Base-by-base conservation (phyloP, 148 eudicot genomes). In the Silene conica region DNA sequence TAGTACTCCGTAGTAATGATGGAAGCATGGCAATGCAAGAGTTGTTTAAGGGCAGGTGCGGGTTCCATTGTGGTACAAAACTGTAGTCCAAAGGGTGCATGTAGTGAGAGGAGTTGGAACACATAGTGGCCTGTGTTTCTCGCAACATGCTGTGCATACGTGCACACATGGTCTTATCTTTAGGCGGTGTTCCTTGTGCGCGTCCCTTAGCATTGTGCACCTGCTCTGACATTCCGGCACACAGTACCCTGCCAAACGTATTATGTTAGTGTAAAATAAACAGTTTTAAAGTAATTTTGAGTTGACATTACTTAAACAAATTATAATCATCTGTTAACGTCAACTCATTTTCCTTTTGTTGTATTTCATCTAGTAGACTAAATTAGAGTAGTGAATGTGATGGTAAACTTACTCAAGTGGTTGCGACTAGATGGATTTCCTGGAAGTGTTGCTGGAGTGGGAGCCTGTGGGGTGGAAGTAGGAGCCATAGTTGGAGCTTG, bases 351-450 rank as follows among this genome's bases (percentile, higher is more conserved):
- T 28, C 31, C 1, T 28, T 34, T 34, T 34, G 41, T 0, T 34
- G 41, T 3, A 34, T 34, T 34, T 34, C 41, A 6, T 2, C 41
- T 34, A 34, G 5, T 3, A 34, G 41, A 34, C 6, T 48, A 48
- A 9, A 48, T 5, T 8, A 48, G 52, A 48, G 52, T 48, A 48
- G 15, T 48, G 1, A 57, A 38, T 58, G 25, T 23, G 61, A 9
- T 13, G 23, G 46, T n/a, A 10, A 2, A 18, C 4, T 60, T 45
- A 71, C 67, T 8, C 70, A 73, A 28, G 74, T 26, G 41, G 79
- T 3, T 31, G 67, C 46, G 74, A n/a, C 14, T 26, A 12, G 68
- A 2, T 2, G 60, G 46, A 10, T 13, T 46, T 22, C 60, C 71
- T 5, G 76, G 58, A 20, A 64, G 9, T 0, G 66, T 23, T 3